Evolutionary conservation across 768 basidiomycete species (phyloP).

Genomic region (Paxillus ammoniavirescens): DNA sequence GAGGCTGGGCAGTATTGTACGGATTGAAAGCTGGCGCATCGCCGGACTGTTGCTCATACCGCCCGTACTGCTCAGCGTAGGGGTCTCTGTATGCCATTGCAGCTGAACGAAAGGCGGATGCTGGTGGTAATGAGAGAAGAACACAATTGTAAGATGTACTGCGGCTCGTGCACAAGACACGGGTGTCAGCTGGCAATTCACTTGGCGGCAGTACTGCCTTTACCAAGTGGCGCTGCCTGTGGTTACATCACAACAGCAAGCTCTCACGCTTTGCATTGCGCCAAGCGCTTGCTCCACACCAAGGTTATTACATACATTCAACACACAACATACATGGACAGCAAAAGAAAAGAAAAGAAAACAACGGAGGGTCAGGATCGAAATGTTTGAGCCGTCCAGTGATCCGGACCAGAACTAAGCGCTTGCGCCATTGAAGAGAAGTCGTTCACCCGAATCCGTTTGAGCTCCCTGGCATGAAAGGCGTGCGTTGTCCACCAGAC

Average conservation of each 20-base stretch:
- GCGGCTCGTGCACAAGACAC: constrained; percentile 7
- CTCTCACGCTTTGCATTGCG: no score
- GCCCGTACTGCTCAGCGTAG: constrained; percentile 38
- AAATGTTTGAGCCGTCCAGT: not conserved
- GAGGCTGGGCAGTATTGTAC: constrained; percentile 43
- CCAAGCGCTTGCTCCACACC: not conserved
- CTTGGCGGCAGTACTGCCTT: not conserved
- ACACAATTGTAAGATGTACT: constrained; percentile 11
- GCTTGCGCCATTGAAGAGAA: not conserved
- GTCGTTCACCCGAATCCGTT: constrained; percentile 29
- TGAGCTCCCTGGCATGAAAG: constrained; percentile 45
- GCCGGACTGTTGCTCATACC: constrained; percentile 31
- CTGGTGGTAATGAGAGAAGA: not conserved
- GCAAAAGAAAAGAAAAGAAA: not conserved
- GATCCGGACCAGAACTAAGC: not conserved
- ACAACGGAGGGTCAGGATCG: not conserved
- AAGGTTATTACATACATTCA: not conserved
- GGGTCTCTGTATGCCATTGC: constrained; percentile 56
- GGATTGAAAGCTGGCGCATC: constrained; percentile 43
- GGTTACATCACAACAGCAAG: constrained; percentile 1
- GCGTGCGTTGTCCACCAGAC: constrained; percentile 47
- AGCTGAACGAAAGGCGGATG: not conserved
- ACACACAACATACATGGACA: not conserved
- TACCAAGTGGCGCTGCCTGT: constrained; percentile 9
- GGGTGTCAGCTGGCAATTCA: not conserved